Evolutionary conservation across 352 stramenopile genomes (phyloP), one percentile per base, ranked within the genome.

Genomic region (Globisporangium megalacanthum): DNA sequence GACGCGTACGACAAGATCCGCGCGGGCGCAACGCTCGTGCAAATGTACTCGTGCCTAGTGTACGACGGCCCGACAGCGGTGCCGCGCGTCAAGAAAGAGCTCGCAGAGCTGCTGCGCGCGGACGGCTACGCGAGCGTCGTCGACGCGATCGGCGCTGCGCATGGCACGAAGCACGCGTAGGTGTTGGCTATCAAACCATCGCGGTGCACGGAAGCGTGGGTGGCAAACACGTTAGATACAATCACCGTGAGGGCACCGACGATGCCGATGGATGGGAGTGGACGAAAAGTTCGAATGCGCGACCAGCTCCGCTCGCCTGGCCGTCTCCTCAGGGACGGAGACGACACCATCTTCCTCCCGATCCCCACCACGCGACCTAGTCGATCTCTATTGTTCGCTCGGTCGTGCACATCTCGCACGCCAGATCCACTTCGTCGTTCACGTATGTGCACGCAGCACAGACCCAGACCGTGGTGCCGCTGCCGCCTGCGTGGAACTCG

Each of bases 1-100:
- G 96, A 99, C 68, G 97, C 89, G 0, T 99, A 98, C 66, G 97
- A 99, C 42, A 99, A 99, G 79, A 96, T 99, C 51, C 86, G 85
- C 33, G 97, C 97, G 7, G 97, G 97, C 33, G 97, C 97, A 8
- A 97, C 81, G 42, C 78, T 97, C 13, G 93, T 98, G 55, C 89
- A 98, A 61, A 85, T 98, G 66, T 98, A 98, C 74, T 97, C 88
- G 56, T 92, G 88, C 33, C 60, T 98, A 9, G 91, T 96, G 33
- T 98, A 96, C 62, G 75, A 95, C 31, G 94, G 95, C 4, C 90
- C 92, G 14, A 65, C 92, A 25, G 77, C 93, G 9, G 83, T 98
- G 11, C 75, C 77, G 1, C 76, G 82, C 25, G 86, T 96, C 46
- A 98, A 97, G 69, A 75, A 89, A 39, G 89, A 98, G 58, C 65